These are phyloP conservation scores for Phylloporus sp. DNA, from an alignment of 1,284 basidiomycete species.

Conservation along the genomic window DNA sequence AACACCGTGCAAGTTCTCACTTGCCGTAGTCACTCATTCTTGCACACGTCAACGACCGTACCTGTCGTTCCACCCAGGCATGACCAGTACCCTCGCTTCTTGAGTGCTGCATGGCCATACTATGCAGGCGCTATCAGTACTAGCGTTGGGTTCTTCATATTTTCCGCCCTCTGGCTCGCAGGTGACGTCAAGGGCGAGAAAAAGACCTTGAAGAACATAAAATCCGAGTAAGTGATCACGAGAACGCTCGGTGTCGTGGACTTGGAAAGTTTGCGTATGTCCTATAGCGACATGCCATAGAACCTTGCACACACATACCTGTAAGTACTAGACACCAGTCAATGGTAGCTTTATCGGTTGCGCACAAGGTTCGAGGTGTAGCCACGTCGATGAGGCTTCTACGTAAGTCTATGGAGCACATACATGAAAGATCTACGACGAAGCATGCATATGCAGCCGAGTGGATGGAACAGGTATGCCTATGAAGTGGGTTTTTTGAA, in stretches of 20 bases:
- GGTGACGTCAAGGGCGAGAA: conserved; percentile 59
- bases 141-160: conserved; percentile 81
- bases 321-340: conserved; percentile 13
- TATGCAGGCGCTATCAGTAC: conserved; percentile 91
- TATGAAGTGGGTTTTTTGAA: conserved; percentile 44
- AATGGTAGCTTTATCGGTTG: conserved; percentile 9
- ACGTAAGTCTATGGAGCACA: conserved; percentile 27
- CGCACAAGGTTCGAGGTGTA: neutral
- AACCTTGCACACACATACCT: conserved; percentile 27
- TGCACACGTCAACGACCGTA: conserved; percentile 77
- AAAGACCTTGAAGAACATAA: conserved; percentile 52
- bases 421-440: conserved; percentile 33
- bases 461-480: neutral
- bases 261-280: conserved; percentile 12
- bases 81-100: conserved; percentile 93
- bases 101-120: conserved; percentile 94
- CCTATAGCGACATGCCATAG: conserved; percentile 11
- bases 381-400: conserved; percentile 7
- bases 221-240: conserved; percentile 48
- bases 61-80: conserved; percentile 93
- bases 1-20: neutral
- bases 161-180: conserved; percentile 84
- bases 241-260: neutral
- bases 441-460: conserved; percentile 5
- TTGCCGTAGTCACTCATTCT: conserved; percentile 64